Base-by-base conservation (phyloP, 2,329 filamentous ascomycete species). In the Botryosphaeria dothidea region DNA sequence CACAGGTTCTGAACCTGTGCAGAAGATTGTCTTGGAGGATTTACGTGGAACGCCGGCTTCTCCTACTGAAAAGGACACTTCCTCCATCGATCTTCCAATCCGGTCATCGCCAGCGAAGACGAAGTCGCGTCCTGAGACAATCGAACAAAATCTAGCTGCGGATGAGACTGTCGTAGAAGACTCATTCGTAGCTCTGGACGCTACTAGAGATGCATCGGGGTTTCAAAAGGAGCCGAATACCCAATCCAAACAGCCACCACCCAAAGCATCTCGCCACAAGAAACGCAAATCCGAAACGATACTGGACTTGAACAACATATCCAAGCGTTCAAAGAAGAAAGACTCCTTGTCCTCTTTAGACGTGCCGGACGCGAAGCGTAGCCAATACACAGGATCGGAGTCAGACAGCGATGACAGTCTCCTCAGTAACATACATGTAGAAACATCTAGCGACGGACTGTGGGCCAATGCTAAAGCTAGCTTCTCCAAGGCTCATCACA, bases 391-490 rank as follows among this genome's bases (percentile, higher is more conserved):
- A 62, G n/a, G 57, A 58, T 25, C 23, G 19, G 58, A 51, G 9
- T 62, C 58, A 15, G 58, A 62, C 45, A 51, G 75, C 4, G 71
- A 75, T 1, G 75, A 78, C 6, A 73, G 71, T 4, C 73, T 79
- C 21, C 72, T 72, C 23, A 79, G 79, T 46, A 78, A 77, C 63
- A 81, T 81, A 56, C 71, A 79, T 17, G 76, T 81, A 21, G 75
- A 73, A 13, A 38, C 36, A 4, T 58, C 41, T n/a, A 60, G 38
- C 34, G 56, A 60, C 13, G 27, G 29, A 11, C 27, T 13, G 3
- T 17, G 23, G 27, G 11, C 3, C n/a, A 15, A 17, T 1, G 25
- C 4, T 17, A 46, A 34, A n/a, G 25, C 56, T 23, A 31, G 25
- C 27, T 60, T 31, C 21, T 31, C 27, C 11, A 34, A 34, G 19